A percentile compares a stretch with the other conserved stretches of the same genome.
phyloP scores from a whole-genome alignment of 306 rosid species.

The Hippophae gyantsensis region DNA sequence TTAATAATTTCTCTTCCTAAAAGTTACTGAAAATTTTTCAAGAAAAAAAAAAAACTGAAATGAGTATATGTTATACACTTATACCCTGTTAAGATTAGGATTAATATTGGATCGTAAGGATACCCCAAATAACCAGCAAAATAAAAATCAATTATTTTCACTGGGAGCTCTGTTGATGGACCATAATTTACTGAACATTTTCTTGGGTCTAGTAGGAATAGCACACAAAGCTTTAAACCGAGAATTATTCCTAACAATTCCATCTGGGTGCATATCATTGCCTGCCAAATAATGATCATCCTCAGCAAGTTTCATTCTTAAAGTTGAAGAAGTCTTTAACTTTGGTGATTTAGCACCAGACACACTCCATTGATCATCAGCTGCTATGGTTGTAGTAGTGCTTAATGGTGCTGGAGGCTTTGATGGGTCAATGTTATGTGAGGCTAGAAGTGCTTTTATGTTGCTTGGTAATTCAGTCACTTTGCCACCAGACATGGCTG shows the following conservation, averaged over 20 bases:
- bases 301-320: conserved; percentile 90
- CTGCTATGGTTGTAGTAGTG: conserved; percentile 47
- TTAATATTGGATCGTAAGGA: conserved; percentile 18
- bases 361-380: conserved; percentile 87
- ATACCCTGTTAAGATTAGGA: conserved; percentile 42
- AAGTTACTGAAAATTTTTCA: conserved; percentile 38
- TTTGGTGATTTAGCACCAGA: conserved; percentile 80
- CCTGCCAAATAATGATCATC: conserved; percentile 54
- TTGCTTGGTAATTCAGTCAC: conserved; percentile 70
- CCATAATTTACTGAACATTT: conserved; percentile 90
- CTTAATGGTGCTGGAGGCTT: conserved; percentile 61
- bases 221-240: conserved; percentile 57
- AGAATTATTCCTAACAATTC: conserved; percentile 41
- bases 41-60: neutral
- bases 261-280: conserved; percentile 37
- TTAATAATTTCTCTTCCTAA: conserved; percentile 43
- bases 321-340: conserved; percentile 54
- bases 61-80: neutral
- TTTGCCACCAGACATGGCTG: conserved; percentile 64
- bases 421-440: conserved; percentile 72
- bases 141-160: conserved; percentile 58
- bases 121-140: conserved; percentile 23
- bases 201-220: conserved; percentile 72
- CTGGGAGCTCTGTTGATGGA: conserved; percentile 51
- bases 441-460: conserved; percentile 66